Evolutionary conservation across 2,329 filamentous ascomycete species (phyloP).

Genomic region (Fusarium verticillioides): DNA sequence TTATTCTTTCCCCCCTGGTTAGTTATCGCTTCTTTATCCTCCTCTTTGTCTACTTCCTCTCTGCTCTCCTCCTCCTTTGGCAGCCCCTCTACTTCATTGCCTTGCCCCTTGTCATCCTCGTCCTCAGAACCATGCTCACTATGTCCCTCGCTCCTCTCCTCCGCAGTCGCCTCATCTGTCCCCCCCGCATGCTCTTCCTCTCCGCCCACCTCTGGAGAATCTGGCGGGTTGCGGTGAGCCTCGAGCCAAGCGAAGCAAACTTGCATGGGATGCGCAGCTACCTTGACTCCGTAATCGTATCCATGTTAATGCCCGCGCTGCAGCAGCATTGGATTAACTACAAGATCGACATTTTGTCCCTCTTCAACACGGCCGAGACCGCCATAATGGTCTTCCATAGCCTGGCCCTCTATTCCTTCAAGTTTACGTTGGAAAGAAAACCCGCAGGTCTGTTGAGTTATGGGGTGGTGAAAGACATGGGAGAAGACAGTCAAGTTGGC

Average conservation of each 20-base stretch:
- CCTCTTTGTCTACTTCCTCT: background rate
- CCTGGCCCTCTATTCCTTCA: background rate
- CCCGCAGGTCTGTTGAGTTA: background rate
- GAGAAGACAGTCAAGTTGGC: background rate
- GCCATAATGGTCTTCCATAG: background rate
- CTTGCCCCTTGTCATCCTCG: too few relatives aligned
- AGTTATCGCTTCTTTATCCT: too few relatives aligned
- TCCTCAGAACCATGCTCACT: too few relatives aligned
- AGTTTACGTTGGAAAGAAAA: background rate
- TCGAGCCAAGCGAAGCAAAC: background rate
- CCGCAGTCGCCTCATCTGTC: too few relatives aligned
- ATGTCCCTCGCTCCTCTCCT: too few relatives aligned
- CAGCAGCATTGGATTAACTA: background rate
- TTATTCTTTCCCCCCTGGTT: background rate
- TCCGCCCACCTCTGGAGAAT: too few relatives aligned
- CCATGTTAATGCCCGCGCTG: background rate
- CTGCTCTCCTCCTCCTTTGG: too few relatives aligned
- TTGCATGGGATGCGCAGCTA: background rate
- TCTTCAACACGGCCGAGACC: too few relatives aligned
- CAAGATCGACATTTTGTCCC: background rate
- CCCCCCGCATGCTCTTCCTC: too few relatives aligned
- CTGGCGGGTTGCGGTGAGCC: too few relatives aligned
- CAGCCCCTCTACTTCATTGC: too few relatives aligned
- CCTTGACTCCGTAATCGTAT: background rate
- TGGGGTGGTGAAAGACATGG: background rate